A percentile compares a stretch with the other conserved stretches of the same genome.
These are phyloP conservation scores for Theileria equi DNA, from an alignment of 169 alveolate species.

Conservation along the genomic window DNA sequence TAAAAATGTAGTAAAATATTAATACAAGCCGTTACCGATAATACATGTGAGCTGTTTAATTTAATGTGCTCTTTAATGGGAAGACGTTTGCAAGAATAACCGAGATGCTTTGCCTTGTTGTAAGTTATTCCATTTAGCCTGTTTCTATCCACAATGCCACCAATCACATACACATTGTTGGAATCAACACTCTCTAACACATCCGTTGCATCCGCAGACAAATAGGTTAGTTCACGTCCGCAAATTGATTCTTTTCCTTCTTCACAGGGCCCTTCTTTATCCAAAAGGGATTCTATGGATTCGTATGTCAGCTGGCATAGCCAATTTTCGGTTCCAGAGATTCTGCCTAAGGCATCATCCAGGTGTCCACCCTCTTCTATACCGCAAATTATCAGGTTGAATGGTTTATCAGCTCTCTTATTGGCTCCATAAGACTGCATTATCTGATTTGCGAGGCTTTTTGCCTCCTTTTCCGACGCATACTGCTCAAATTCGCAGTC, in stretches of 20 bases:
- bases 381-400: constrained; percentile 56
- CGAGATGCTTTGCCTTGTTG: constrained; percentile 36
- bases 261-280: too few species aligned
- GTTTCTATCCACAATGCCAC: constrained; percentile 75
- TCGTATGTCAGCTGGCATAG: constrained; percentile 27
- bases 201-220: constrained; percentile 58
- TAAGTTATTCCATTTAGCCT: constrained; percentile 59
- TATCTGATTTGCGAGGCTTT: constrained; percentile 58
- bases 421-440: constrained; percentile 64
- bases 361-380: constrained; percentile 44
- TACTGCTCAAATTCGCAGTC: constrained; percentile 61
- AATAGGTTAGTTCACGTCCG: constrained; percentile 16
- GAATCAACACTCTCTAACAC: constrained; percentile 36
- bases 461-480: constrained; percentile 59
- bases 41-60: constrained; percentile 59
- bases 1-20: constrained; percentile 45
- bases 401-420: constrained; percentile 51
- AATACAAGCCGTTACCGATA: constrained; percentile 59
- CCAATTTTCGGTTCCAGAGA: constrained; percentile 63
- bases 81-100: constrained; percentile 50
- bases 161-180: constrained; percentile 61
- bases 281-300: constrained; percentile 28
- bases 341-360: constrained; percentile 27
- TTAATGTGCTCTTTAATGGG: constrained; percentile 62
- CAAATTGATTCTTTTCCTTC: too few species aligned